Evolutionary conservation across 805 yeast genomes (phyloP).

Genomic region (Metschnikowia arizonensis): DNA sequence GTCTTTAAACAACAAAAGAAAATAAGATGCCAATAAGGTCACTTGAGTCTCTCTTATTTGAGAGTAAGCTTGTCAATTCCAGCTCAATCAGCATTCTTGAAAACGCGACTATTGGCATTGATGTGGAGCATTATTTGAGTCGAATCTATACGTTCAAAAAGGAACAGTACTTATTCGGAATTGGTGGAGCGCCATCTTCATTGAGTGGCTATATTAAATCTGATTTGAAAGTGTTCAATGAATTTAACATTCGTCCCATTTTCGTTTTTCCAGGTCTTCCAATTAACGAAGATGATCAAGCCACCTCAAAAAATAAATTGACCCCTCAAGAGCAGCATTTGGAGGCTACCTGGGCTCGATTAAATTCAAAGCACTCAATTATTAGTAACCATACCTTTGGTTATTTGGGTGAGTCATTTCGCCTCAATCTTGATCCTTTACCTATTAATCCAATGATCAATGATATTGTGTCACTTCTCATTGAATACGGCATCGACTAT

Average conservation of each 20-base stretch:
- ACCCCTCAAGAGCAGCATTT: constrained; percentile 39
- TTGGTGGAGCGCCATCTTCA: constrained; percentile 76
- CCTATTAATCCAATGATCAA: constrained; percentile 47
- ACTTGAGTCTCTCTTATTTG: constrained; percentile 65
- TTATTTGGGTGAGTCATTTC: constrained; percentile 42
- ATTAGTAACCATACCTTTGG: constrained; percentile 20
- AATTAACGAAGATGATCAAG: constrained; percentile 33
- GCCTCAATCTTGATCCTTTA: constrained; percentile 48
- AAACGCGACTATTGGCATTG: constrained; percentile 74
- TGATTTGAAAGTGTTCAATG: constrained; percentile 59
- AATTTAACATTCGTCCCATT: constrained; percentile 66
- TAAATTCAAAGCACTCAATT: constrained; percentile 24
- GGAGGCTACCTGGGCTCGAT: constrained; percentile 38
- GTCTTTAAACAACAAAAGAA: background rate
- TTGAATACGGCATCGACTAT: constrained; percentile 54
- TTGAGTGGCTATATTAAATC: constrained; percentile 52
- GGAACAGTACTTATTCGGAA: constrained; percentile 68
- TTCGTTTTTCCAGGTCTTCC: constrained; percentile 73
- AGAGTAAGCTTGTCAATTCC: constrained; percentile 57
- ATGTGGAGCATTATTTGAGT: constrained; percentile 73
- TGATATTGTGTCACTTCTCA: constrained; percentile 56
- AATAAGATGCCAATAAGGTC: constrained; percentile 44
- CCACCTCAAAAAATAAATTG: constrained; percentile 33
- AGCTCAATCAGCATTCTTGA: constrained; percentile 61
- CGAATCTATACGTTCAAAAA: constrained; percentile 57